These are phyloP conservation scores for Colletotrichum australisinense DNA, from an alignment of 2,329 filamentous ascomycete species.

Conservation along the genomic window DNA sequence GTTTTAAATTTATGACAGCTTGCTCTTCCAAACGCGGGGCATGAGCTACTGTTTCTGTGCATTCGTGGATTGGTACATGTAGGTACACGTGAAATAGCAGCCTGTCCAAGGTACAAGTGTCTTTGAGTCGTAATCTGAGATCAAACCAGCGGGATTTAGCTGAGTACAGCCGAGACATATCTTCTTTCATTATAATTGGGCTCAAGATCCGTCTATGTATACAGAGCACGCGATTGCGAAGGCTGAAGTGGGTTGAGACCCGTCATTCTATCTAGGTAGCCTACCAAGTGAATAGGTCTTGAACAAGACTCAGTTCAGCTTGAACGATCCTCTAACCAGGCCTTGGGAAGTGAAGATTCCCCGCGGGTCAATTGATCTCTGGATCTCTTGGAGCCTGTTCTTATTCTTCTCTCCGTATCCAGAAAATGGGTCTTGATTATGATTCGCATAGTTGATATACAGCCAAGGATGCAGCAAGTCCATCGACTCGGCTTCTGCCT, in stretches of 20 bases:
- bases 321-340: background rate
- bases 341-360: background rate
- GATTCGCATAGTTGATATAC: background rate
- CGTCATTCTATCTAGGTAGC: background rate
- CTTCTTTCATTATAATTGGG: background rate
- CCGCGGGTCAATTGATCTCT: background rate
- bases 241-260: background rate
- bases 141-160: background rate
- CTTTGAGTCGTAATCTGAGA: background rate
- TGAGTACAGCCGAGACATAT: background rate
- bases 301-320: background rate
- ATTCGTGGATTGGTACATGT: background rate
- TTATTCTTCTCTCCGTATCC: background rate
- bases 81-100: background rate
- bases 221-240: background rate
- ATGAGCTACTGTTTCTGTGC: background rate
- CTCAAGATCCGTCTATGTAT: background rate
- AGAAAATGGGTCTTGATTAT: rapidly evolving
- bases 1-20: too few relatives aligned
- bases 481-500: background rate
- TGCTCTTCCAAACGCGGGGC: background rate
- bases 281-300: background rate
- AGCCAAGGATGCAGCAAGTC: background rate
- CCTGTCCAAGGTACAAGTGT: background rate
- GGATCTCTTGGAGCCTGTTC: background rate